Base-by-base conservation (phyloP, 1,284 basidiomycete species). In the Cryptococcus amylolentus region DNA sequence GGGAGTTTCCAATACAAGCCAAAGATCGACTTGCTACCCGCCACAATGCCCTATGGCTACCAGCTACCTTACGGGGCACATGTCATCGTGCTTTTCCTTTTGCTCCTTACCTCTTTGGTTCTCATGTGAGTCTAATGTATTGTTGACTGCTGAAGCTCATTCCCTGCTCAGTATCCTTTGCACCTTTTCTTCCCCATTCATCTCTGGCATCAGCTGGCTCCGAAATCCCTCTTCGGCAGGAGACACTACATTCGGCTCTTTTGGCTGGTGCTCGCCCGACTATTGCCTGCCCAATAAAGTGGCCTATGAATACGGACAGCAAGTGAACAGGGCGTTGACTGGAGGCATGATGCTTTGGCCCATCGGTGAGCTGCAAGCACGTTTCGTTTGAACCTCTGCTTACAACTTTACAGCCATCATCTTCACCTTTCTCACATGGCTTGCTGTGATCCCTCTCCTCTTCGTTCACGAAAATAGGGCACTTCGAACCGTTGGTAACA, bases 161-260 rank as follows among this genome's bases (percentile, higher is more conserved):
- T 51, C 9, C 20, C 14, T 26, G 14, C 28, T 10, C 52, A 77
- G 75, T 9, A 70, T 74, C 51, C 60, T 77, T 20, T 51, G 70
- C 28, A 72, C 71, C 16, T 76, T 77, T 57, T 76, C 75, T 1
- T 62, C 71, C 1, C 75, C 75, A 0, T 76, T 76, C 57, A 71
- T 75, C 56, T 49, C 57, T 1, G 56, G 63, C 2, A 74, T 77
- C 56, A 64, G 64, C 52, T 75, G 76, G 55, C 59, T 76, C 2
- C 35, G 47, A 10, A 57, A 70, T 4, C 63, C 64, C 8, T 41
- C 56, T 4, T 18, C 52, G 0, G 52, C 51, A 1, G 62, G 63
- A 1, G 50, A 51, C 14, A 70, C 69, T 16, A 66, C 58, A 10
- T 74, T 73, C 38, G 75, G 75, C 4, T 54, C 65, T 10, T 77